Evolutionary conservation across 2,329 filamentous ascomycete species (phyloP), one percentile per base, ranked within the genome.

Genomic region (Sclerotinia minor): DNA sequence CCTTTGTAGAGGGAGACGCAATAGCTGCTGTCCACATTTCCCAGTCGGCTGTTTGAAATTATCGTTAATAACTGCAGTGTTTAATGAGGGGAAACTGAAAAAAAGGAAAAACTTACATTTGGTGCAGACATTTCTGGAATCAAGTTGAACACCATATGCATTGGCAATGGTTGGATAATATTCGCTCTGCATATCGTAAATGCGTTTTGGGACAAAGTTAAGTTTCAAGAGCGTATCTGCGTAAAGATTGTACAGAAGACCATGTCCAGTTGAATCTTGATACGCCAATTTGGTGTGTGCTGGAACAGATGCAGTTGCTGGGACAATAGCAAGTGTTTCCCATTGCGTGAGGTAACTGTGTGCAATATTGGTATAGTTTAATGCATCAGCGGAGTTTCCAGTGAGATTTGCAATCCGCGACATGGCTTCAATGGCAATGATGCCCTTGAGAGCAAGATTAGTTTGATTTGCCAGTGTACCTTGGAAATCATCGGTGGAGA

Each of bases 401-500:
- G 87, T 84, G 3, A 89, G 78, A 38, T 83, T 80, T 2, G 91
- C 84, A 47, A 95, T 84, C 72, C 89, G 84, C 65, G 88, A 86
- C 89, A 95, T 94, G 64, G 92, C 92, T 74, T 90, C 87, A 77
- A 95, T 90, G 17, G 89, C 92, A 68, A 95, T 87, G 73, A 95
- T 94, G 58, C 92, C 92, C 78, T 95, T 95, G 70, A 95, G 82
- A 0, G 91, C 92, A 26, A 95, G 82, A 75, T 95, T 94, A 2
- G 91, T 94, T 77, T 94, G 91, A 26, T 94, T 88, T 5, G 88
- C 87, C 32, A 93, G 82, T 78, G 89, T 88, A 58, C 92, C 92
- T 11, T 92, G 92, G 77, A 95, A 95, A 77, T 95, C 92, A 76
- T 95, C 92, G 0, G 92, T 95, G 26, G 88, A 92, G 7, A 95